Evolutionary conservation across 176 grass and related monocot genomes (phyloP).

Genomic region (Canna indica): DNA sequence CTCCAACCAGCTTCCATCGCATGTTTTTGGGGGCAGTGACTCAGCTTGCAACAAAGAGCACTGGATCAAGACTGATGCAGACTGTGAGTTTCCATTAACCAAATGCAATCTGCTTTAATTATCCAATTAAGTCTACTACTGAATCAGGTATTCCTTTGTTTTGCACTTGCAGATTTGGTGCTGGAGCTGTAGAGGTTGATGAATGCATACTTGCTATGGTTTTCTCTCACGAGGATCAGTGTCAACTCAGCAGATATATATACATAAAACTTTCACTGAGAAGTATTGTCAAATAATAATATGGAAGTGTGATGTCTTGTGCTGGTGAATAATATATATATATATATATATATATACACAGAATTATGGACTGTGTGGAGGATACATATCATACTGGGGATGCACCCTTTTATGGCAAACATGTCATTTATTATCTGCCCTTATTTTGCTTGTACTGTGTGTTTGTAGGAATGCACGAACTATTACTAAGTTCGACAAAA

Average conservation of each 20-base stretch:
- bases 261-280: not conserved
- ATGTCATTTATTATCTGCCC: not conserved
- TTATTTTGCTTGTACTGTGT: not conserved
- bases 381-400: not conserved
- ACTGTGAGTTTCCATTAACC: constrained; percentile 50
- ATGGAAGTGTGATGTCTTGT: not conserved
- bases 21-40: constrained; percentile 14
- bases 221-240: not conserved
- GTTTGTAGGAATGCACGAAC: not conserved
- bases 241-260: not conserved
- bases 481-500: not conserved
- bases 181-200: constrained; percentile 63
- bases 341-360: not conserved
- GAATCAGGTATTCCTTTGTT: not conserved
- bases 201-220: not conserved
- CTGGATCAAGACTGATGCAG: constrained; percentile 96
- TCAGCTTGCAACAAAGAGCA: constrained; percentile 49
- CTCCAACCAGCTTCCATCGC: constrained; percentile 32
- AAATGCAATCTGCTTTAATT: not conserved
- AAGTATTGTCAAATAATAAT: not conserved
- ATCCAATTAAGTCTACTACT: not conserved
- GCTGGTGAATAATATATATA: too few species aligned
- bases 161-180: constrained; percentile 63
- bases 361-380: not conserved
- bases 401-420: not conserved